Conservation (phyloP, 495 filamentous ascomycete species). For the Pseudotulostoma volvatum region DNA sequence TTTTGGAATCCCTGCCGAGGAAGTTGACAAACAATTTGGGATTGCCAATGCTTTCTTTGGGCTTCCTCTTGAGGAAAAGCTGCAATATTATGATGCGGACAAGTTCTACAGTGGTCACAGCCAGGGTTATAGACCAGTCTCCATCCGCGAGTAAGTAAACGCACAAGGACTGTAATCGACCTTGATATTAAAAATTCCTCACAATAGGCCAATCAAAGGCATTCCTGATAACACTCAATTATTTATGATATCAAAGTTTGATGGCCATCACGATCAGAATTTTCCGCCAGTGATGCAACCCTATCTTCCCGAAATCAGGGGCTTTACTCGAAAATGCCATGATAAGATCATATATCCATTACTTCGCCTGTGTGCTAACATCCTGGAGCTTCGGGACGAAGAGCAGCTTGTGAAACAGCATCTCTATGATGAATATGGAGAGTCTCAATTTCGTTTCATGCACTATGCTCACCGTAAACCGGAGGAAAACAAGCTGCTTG, state of each 20-base stretch:
- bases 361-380: slow-evolving; percentile 30
- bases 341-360: slow-evolving; percentile 29
- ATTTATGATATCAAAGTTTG: no score
- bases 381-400: slow-evolving; percentile 38
- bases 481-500: slow-evolving; percentile 27
- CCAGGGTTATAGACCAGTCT: no score
- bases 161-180: no score
- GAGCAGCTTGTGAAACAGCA: slow-evolving; percentile 34
- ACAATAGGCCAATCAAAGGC: no score
- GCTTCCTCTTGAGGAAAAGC: slow-evolving; percentile 39
- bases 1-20: slow-evolving; percentile 37
- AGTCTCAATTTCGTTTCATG: slow-evolving; percentile 39
- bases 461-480: slow-evolving; percentile 29
- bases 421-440: slow-evolving; percentile 28
- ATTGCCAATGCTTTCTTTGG: slow-evolving; percentile 37
- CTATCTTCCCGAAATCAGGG: no score
- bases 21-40: slow-evolving; percentile 40
- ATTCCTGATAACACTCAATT: no score
- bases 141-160: no score
- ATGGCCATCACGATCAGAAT: no score
- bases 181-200: no score
- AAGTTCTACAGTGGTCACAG: no score
- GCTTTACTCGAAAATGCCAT: slow-evolving; percentile 28
- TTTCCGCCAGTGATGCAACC: background rate
- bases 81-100: no score